Percentiles rank a stretch among this genome's conserved stretches.
Conservation (phyloP, 352 stramenopile species). For the Phytophthora quininea region DNA sequence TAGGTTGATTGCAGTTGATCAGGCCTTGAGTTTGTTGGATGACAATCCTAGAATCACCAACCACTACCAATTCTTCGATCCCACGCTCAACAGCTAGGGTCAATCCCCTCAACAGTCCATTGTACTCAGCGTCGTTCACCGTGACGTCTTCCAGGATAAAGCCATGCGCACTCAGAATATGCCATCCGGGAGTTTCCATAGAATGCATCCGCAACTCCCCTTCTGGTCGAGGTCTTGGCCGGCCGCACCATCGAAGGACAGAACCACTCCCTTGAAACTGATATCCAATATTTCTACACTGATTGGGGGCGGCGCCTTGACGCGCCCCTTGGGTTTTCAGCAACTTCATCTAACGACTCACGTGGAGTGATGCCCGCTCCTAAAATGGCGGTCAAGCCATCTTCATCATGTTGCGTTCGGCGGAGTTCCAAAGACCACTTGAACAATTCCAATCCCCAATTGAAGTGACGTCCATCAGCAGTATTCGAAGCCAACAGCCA, state of each 20-base stretch:
- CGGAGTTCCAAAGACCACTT: constrained; percentile 9
- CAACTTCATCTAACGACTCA: background rate
- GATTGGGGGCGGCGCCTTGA: background rate
- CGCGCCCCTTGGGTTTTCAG: background rate
- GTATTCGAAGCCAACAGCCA: constrained; percentile 7
- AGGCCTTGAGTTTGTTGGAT: background rate
- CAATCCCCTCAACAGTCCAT: background rate
- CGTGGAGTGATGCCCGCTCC: background rate
- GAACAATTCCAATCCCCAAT: constrained; percentile 1
- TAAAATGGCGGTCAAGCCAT: background rate
- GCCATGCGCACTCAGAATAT: background rate
- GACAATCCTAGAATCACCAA: background rate
- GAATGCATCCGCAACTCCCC: background rate
- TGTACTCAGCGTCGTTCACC: background rate
- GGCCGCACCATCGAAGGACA: background rate
- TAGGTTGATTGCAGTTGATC: background rate
- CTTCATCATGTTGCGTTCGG: background rate
- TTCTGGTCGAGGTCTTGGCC: background rate
- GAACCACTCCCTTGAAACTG: background rate
- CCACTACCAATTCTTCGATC: background rate
- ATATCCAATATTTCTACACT: background rate
- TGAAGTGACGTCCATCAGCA: background rate
- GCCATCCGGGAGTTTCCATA: background rate
- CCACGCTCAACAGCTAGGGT: background rate
- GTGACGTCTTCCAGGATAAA: background rate